phyloP scores from a whole-genome alignment of 108 stramenopile genomes.

The Cyclostephanos tholiformis region DNA sequence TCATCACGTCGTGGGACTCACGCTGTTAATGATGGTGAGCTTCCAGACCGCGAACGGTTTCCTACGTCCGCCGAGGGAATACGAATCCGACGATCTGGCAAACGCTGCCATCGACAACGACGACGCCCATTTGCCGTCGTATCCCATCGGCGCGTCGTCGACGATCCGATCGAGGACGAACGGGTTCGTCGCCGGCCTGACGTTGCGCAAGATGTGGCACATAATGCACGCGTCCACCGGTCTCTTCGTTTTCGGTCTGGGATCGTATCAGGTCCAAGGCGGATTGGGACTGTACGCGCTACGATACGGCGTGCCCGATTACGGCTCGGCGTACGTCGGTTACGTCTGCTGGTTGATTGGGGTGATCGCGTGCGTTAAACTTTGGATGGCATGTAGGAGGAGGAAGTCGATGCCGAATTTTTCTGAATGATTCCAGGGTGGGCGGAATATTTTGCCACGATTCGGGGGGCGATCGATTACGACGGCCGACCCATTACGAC shows the following conservation, averaged over 20 bases:
- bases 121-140: slow-evolving; percentile 40
- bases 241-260: slow-evolving; percentile 30
- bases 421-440: background rate
- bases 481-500: no score
- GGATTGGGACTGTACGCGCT: slow-evolving; percentile 50
- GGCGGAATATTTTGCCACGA: no score
- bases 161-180: slow-evolving; percentile 29
- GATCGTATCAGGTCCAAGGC: slow-evolving; percentile 54
- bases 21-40: slow-evolving; percentile 31
- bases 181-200: slow-evolving; percentile 9
- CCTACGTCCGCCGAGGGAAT: slow-evolving; percentile 52
- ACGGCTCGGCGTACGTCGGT: slow-evolving; percentile 25
- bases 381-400: slow-evolving; percentile 20
- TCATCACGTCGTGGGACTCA: slow-evolving; percentile 53
- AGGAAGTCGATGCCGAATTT: background rate
- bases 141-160: background rate
- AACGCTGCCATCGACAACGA: no score
- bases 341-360: slow-evolving; percentile 30
- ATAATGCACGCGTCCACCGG: slow-evolving; percentile 38
- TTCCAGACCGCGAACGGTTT: slow-evolving; percentile 52
- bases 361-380: slow-evolving; percentile 20
- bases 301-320: slow-evolving; percentile 18
- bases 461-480: no score
- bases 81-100: no score
- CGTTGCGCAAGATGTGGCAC: slow-evolving; percentile 49